Conservation (phyloP, 306 rosid genomes). For the Trifolium dubium region DNA sequence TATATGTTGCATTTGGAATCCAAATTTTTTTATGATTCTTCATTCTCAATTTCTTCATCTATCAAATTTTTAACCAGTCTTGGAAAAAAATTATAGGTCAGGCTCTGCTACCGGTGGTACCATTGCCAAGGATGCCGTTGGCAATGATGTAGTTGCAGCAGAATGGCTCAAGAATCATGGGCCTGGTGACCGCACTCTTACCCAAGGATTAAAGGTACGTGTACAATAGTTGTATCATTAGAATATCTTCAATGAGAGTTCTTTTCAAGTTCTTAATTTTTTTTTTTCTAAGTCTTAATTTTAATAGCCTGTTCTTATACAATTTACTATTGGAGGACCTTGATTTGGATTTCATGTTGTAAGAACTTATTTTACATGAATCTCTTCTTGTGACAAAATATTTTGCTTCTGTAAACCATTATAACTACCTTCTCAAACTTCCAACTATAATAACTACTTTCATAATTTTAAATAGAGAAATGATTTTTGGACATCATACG, state of each 20-base stretch:
- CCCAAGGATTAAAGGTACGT: slow-evolving; percentile 88
- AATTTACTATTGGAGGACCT: too few relatives aligned
- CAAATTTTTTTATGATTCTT: slow-evolving; percentile 28
- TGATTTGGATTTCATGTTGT: too few relatives aligned
- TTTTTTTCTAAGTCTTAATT: too few relatives aligned
- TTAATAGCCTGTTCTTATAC: too few relatives aligned
- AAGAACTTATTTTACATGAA: not conserved
- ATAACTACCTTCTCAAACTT: not conserved
- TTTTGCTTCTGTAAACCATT: too few relatives aligned
- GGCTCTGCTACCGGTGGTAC: slow-evolving; percentile 67
- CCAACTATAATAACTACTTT: not conserved
- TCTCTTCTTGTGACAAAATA: too few relatives aligned
- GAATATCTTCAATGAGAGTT: not conserved
- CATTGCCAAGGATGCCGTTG: slow-evolving; percentile 85
- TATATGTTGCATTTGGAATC: slow-evolving; percentile 13
- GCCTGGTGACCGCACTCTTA: slow-evolving; percentile 88
- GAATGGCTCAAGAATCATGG: slow-evolving; percentile 88
- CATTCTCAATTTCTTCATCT: slow-evolving; percentile 23
- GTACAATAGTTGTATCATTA: not conserved
- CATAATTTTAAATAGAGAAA: not conserved
- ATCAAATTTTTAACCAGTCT: not conserved
- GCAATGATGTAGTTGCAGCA: slow-evolving; percentile 78
- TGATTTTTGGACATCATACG: too few relatives aligned
- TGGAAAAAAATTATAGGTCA: slow-evolving; percentile 50
- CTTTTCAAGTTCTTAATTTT: not conserved